These are phyloP conservation scores for Fraxinus ornus DNA, from an alignment of 305 asterid species.

Conservation along the genomic window DNA sequence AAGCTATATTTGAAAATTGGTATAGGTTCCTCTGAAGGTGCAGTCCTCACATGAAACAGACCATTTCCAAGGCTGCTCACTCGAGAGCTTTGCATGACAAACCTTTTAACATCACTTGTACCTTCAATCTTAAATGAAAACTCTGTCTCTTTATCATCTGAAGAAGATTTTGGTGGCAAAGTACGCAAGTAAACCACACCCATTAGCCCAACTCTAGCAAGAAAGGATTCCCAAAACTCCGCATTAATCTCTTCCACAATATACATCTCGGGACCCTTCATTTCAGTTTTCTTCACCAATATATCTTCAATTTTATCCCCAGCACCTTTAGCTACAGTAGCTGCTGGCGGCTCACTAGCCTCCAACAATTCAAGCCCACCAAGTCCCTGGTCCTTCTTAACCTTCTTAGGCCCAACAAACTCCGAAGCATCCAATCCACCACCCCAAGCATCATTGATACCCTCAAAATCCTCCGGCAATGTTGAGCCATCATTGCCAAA, in stretches of 20 bases:
- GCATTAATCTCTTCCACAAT: conserved; percentile 74
- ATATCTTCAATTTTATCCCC: conserved; percentile 75
- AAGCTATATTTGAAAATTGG: conserved; percentile 72
- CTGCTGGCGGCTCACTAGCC: conserved; percentile 66
- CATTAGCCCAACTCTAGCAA: conserved; percentile 68
- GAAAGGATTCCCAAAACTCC: conserved; percentile 81
- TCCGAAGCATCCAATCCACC: conserved; percentile 95
- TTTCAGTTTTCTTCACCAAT: conserved; percentile 71
- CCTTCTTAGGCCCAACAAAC: conserved; percentile 76
- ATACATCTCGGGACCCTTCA: conserved; percentile 90
- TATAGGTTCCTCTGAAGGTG: conserved; percentile 63
- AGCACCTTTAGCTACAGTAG: conserved; percentile 45
- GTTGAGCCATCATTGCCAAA: conserved; percentile 72
- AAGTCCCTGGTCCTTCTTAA: conserved; percentile 66
- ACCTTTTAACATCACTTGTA: conserved; percentile 63
- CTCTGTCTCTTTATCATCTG: conserved; percentile 69
- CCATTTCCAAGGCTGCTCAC: conserved; percentile 79
- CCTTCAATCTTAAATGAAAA: conserved; percentile 78
- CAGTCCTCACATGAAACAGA: conserved; percentile 73
- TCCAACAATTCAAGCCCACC: conserved; percentile 84
- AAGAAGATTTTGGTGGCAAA: conserved; percentile 54
- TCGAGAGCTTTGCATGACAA: conserved; percentile 62
- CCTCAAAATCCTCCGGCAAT: conserved; percentile 81
- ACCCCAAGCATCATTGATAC: conserved; percentile 89
- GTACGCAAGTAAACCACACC: conserved; percentile 70